Conservation (phyloP, 83 land plant species). For the Picea abies region DNA sequence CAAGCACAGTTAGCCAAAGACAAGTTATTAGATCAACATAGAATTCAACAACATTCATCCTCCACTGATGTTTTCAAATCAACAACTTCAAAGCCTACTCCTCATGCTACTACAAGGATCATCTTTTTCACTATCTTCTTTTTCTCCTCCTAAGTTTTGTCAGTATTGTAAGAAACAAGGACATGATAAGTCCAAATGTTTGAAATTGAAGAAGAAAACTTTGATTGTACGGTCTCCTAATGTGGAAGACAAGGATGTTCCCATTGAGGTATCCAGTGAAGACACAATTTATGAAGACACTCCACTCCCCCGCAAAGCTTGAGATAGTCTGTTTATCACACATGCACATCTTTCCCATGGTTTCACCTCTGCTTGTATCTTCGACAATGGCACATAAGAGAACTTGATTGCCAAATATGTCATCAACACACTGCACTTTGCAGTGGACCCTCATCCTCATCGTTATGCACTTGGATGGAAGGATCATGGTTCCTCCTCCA, state of each 20-base stretch:
- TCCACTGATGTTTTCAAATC: too few relatives aligned
- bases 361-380: too few relatives aligned
- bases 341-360: too few relatives aligned
- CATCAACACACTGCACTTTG: not conserved
- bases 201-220: not conserved
- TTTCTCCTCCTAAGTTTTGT: not conserved
- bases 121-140: not conserved
- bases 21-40: too few relatives aligned
- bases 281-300: not conserved
- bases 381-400: not conserved
- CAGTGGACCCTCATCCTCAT: not conserved
- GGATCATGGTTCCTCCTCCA: not conserved
- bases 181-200: too few relatives aligned
- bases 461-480: too few relatives aligned
- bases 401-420: not conserved
- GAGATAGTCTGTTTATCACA: not conserved
- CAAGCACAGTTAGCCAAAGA: too few relatives aligned
- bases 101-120: too few relatives aligned
- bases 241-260: too few relatives aligned
- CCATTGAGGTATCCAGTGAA: not conserved
- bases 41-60: too few relatives aligned
- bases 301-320: too few relatives aligned
- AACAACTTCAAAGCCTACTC: too few relatives aligned
- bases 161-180: not conserved
- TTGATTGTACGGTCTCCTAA: not conserved